These are phyloP conservation scores for Geranomyces michiganensis DNA, from an alignment of 192 early-diverging fungal species.

Conservation along the genomic window DNA sequence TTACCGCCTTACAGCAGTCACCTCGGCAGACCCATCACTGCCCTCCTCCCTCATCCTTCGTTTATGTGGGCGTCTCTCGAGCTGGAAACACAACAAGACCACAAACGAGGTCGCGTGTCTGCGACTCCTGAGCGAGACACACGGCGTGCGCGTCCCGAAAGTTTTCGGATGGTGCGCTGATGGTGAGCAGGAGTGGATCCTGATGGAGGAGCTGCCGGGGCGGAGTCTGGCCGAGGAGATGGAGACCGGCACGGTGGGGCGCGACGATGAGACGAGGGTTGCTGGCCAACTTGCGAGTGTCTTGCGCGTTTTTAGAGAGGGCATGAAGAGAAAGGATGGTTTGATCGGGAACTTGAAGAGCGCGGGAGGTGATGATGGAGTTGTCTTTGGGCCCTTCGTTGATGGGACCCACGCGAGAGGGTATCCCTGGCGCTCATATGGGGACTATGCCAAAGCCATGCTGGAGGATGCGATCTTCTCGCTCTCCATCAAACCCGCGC, in stretches of 20 bases:
- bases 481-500: too few species aligned
- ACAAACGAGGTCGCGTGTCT: constrained; percentile 2
- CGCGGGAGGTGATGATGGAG: too few species aligned
- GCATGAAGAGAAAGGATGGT: too few species aligned
- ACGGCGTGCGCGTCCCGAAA: not conserved
- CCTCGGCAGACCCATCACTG: not conserved
- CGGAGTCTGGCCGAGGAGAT: not conserved
- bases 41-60: not conserved
- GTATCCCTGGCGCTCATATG: too few species aligned
- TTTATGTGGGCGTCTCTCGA: not conserved
- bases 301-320: not conserved
- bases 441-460: too few species aligned
- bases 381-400: too few species aligned
- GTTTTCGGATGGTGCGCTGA: constrained; percentile 2
- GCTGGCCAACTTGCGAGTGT: not conserved
- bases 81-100: not conserved
- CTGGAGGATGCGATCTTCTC: too few species aligned
- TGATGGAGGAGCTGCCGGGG: not conserved
- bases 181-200: not conserved
- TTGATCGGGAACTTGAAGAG: too few species aligned
- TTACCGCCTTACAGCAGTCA: not conserved
- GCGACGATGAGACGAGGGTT: not conserved
- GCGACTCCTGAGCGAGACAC: not conserved
- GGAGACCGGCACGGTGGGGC: not conserved
- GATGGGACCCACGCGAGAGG: too few species aligned